Evolutionary conservation across 169 alveolate genomes (phyloP).

Genomic region (Plasmodium ovale): DNA sequence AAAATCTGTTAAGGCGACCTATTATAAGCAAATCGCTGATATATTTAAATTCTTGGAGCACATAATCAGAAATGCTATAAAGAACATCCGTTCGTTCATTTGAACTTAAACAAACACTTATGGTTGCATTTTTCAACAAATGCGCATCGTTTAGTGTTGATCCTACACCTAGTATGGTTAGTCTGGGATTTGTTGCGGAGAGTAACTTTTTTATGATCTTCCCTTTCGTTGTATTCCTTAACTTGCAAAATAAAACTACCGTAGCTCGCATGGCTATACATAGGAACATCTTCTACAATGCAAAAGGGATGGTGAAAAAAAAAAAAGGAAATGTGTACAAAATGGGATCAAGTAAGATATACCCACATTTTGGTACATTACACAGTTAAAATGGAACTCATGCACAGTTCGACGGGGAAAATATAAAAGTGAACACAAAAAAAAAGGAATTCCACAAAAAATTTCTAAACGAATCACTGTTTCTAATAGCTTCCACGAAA

Average conservation of each 20-base stretch:
- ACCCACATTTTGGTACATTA: too few species aligned
- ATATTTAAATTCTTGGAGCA: constrained; percentile 58
- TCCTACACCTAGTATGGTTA: constrained; percentile 71
- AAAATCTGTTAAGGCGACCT: constrained; percentile 67
- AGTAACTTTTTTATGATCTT: constrained; percentile 33
- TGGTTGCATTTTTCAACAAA: constrained; percentile 53
- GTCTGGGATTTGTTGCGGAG: constrained; percentile 29
- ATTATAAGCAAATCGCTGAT: constrained; percentile 52
- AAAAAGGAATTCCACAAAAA: neutral
- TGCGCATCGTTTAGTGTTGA: constrained; percentile 62
- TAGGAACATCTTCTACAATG: constrained; percentile 46
- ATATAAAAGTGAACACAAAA: neutral
- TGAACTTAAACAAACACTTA: constrained; percentile 71
- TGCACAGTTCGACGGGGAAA: neutral
- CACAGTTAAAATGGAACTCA: neutral
- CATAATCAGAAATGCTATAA: constrained; percentile 71
- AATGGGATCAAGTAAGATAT: neutral
- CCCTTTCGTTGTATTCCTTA: constrained; percentile 68
- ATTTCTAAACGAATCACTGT: too few species aligned
- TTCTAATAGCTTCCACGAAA: too few species aligned
- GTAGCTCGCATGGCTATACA: constrained; percentile 72
- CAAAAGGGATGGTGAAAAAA: neutral
- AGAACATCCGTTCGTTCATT: constrained; percentile 44
- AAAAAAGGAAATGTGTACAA: neutral
- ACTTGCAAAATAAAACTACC: constrained; percentile 64